phyloP scores from a whole-genome alignment of 148 eudicot genomes.

The Fagopyrum tataricum region DNA sequence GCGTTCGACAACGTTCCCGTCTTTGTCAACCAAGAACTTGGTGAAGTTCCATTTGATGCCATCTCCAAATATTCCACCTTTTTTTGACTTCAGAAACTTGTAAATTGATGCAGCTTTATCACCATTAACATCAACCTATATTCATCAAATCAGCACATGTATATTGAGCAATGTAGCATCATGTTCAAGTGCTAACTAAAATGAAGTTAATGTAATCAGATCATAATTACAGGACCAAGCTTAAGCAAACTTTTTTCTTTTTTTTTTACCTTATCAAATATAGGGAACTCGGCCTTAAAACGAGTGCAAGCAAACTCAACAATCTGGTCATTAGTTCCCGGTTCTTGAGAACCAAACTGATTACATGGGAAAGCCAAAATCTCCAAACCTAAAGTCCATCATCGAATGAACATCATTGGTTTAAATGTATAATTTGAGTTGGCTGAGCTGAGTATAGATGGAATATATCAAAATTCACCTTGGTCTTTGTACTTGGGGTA shows the following conservation, averaged over 20 bases:
- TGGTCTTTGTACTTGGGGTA: slow-evolving; percentile 58
- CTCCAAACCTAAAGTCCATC: slow-evolving; percentile 37
- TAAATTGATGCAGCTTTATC: slow-evolving; percentile 43
- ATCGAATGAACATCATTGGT: neutral
- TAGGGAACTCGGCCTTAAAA: slow-evolving; percentile 59
- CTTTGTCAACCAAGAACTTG: slow-evolving; percentile 50
- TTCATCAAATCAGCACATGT: neutral
- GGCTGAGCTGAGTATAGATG: too few species aligned
- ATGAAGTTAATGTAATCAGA: too few species aligned
- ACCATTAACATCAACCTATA: slow-evolving; percentile 59
- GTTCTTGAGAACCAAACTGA: slow-evolving; percentile 60
- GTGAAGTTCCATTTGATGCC: slow-evolving; percentile 63
- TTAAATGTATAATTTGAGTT: neutral
- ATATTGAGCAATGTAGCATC: neutral
- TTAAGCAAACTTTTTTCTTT: neutral
- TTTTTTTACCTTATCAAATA: slow-evolving; percentile 48
- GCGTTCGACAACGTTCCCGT: slow-evolving; percentile 50
- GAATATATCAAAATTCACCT: slow-evolving; percentile 25
- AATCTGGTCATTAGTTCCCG: slow-evolving; percentile 56
- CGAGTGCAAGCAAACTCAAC: slow-evolving; percentile 60
- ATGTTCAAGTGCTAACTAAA: neutral
- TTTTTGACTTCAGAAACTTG: slow-evolving; percentile 47
- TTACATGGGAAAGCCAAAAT: slow-evolving; percentile 71
- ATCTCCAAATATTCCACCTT: slow-evolving; percentile 55
- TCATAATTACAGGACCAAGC: neutral